Conservation (phyloP, 805 yeast species). For the Wickerhamomyces xylosicus region DNA sequence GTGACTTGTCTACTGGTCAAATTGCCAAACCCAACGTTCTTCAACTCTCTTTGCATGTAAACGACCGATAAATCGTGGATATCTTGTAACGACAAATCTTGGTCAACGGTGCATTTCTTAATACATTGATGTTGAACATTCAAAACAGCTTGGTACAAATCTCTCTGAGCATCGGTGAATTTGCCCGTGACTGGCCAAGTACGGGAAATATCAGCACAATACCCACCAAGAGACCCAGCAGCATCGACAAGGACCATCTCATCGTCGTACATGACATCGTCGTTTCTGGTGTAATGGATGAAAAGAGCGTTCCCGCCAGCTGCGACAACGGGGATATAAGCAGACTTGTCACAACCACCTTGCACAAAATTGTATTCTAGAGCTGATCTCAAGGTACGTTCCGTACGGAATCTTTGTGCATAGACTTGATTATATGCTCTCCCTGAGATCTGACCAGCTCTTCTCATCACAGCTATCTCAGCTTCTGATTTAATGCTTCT, state of each 20-base stretch:
- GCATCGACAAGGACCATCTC: slow-evolving; percentile 93
- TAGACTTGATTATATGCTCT: slow-evolving; percentile 79
- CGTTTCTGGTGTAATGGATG: slow-evolving; percentile 90
- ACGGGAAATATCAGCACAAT: slow-evolving; percentile 91
- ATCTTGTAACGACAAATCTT: slow-evolving; percentile 52
- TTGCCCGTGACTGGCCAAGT: slow-evolving; percentile 86
- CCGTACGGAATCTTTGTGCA: slow-evolving; percentile 54
- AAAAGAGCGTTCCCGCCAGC: slow-evolving; percentile 84
- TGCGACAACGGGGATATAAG: slow-evolving; percentile 95
- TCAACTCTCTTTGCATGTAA: slow-evolving; percentile 50
- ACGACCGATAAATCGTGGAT: slow-evolving; percentile 63
- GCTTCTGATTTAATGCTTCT: slow-evolving; percentile 67
- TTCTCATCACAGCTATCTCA: slow-evolving; percentile 72
- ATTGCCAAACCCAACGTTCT: slow-evolving; percentile 57
- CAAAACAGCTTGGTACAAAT: slow-evolving; percentile 80
- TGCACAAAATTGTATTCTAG: slow-evolving; percentile 73
- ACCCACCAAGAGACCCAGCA: slow-evolving; percentile 88
- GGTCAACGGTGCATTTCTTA: slow-evolving; percentile 45
- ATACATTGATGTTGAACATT: slow-evolving; percentile 76
- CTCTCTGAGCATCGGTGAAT: slow-evolving; percentile 72
- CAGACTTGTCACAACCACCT: slow-evolving; percentile 85
- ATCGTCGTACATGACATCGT: slow-evolving; percentile 63
- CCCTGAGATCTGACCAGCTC: slow-evolving; percentile 75
- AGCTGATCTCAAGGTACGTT: slow-evolving; percentile 68
- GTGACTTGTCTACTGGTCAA: slow-evolving; percentile 43